Conservation (phyloP, 2,329 filamentous ascomycete genomes). For the Periconia sp. region DNA sequence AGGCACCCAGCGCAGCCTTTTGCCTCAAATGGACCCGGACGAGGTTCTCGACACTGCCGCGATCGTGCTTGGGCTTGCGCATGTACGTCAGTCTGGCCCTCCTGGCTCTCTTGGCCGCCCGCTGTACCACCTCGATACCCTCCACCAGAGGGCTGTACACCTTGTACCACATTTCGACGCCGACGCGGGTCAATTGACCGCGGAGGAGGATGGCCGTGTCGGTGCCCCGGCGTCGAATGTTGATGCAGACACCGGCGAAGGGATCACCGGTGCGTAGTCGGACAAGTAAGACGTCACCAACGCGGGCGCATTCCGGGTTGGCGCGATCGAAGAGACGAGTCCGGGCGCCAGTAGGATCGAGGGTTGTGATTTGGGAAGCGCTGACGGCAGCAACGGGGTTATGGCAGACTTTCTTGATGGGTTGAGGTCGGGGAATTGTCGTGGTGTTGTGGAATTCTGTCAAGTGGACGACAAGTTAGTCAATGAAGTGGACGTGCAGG, state of each 20-base stretch:
- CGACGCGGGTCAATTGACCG: conserved; percentile 81
- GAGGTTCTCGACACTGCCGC: conserved; percentile 42
- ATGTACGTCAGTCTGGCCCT: conserved; percentile 89
- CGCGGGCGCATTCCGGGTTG: conserved; percentile 77
- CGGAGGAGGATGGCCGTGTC: conserved; percentile 87
- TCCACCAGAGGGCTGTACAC: conserved; percentile 87
- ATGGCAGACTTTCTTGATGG: conserved; percentile 58
- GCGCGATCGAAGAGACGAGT: conserved; percentile 76
- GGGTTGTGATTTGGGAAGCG: conserved; percentile 66
- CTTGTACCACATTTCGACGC: conserved; percentile 98
- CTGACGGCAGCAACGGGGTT: conserved; percentile 71
- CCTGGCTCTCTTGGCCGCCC: conserved; percentile 79
- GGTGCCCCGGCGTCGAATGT: conserved; percentile 80
- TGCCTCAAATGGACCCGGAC: conserved; percentile 40
- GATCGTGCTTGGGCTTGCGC: conserved; percentile 54
- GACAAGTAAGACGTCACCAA: conserved; percentile 90
- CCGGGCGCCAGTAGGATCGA: conserved; percentile 84
- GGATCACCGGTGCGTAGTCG: conserved; percentile 83
- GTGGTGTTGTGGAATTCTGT: conserved; percentile 1
- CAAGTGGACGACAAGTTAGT: not conserved
- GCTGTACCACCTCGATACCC: conserved; percentile 91
- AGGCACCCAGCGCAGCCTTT: conserved; percentile 38
- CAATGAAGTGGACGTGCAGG: not conserved
- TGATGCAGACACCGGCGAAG: conserved; percentile 85
- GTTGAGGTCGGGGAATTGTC: conserved; percentile 22